Conservation (phyloP, 805 yeast species). For the Candida pseudoglaebosa region DNA sequence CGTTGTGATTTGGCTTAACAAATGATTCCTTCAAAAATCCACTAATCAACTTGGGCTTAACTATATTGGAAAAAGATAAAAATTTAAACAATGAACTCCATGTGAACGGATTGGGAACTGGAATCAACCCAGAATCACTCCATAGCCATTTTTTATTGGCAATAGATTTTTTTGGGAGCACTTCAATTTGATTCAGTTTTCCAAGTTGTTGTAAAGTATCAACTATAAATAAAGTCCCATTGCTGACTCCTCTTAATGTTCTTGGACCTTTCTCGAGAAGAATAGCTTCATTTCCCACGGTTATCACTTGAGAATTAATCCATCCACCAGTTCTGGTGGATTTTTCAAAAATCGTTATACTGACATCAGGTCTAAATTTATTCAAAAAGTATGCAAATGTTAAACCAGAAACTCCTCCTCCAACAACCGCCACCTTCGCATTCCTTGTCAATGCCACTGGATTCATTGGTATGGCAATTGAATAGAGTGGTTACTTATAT, state of each 20-base stretch:
- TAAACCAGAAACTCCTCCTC: conserved; percentile 87
- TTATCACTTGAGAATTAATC: conserved; percentile 50
- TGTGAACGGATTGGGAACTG: conserved; percentile 45
- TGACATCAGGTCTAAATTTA: conserved; percentile 72
- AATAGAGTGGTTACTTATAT: neutral
- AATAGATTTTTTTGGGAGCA: conserved; percentile 50
- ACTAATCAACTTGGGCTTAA: conserved; percentile 11
- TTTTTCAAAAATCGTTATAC: conserved; percentile 60
- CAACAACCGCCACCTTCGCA: conserved; percentile 66
- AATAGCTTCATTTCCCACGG: conserved; percentile 22
- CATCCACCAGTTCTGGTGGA: conserved; percentile 69
- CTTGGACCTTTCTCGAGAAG: conserved; percentile 85
- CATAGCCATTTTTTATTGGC: conserved; percentile 74
- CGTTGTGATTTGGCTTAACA: conserved; percentile 31
- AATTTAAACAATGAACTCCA: conserved; percentile 23
- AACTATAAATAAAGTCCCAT: conserved; percentile 67
- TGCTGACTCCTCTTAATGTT: conserved; percentile 78
- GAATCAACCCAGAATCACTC: conserved; percentile 44
- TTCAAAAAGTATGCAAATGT: conserved; percentile 65
- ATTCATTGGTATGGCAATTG: conserved; percentile 15
- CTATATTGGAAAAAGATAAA: conserved; percentile 26
- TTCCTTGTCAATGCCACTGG: conserved; percentile 18
- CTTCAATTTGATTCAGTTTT: conserved; percentile 47
- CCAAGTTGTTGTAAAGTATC: conserved; percentile 56
- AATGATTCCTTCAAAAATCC: conserved; percentile 54